Base-by-base conservation (phyloP, 768 basidiomycete species). In the Lactarius psammicola region DNA sequence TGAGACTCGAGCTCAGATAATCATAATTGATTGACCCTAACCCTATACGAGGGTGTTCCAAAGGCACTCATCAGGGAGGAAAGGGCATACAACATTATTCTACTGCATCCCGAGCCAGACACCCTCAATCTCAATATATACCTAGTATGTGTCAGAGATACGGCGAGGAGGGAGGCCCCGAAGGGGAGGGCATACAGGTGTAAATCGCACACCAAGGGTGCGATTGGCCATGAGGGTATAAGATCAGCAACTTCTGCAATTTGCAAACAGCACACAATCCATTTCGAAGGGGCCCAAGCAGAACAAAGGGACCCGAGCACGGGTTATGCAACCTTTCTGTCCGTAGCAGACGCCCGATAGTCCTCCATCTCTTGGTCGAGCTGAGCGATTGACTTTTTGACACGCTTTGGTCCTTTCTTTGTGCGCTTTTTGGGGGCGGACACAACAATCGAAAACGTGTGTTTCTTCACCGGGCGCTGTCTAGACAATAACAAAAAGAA, bases 311-410 rank as follows among this genome's bases (percentile, higher is more conserved):
- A 49, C 30, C 59, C n/a, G 26, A 56, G 18, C n/a, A 38, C 13
- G 36, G 36, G 49, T 33, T 49, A 68, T 40, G 60, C 30, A n/a
- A 2, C 42, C 13, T 60, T n/a, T 53, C 51, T 56, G 20, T 66
- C 38, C 17, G 59, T 28, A 30, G 20, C 62, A 30, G 65, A 59
- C 20, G 88, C 86, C 58, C 82, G 82, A 68, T 91, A 92, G 57
- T 88, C 87, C 63, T 92, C 90, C 87, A 92, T 91, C 74, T 92
- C 90, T 73, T 82, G 80, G 73, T 92, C 90, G 28, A 92, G 80
- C 65, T 91, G 84, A 31, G 81, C 85, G 8, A 77, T 72, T 0
- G 87, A 83, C 75, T 91, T 91, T 72, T 89, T 90, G 51, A 90
- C 73, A 44, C 90, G 84, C 71, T 84, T 86, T 0, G 90, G 87